Evolutionary conservation across 2,329 filamentous ascomycete species (phyloP).

Genomic region (Macroventuria anomochaeta): DNA sequence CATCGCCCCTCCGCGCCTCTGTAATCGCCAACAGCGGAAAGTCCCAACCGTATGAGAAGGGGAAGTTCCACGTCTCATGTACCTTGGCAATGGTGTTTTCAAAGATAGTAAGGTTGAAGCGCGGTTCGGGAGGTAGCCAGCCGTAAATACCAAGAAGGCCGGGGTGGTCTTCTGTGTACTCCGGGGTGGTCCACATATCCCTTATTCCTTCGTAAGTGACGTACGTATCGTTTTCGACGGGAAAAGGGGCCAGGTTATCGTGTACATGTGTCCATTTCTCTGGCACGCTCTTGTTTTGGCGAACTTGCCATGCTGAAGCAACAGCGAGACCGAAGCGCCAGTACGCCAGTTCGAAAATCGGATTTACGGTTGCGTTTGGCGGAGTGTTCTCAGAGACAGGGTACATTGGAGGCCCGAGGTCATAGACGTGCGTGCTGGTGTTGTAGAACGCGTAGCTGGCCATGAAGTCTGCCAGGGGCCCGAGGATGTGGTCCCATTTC

Average conservation of each 20-base stretch:
- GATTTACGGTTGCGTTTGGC: constrained; percentile 63
- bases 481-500: constrained; percentile 62
- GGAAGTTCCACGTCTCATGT: constrained; percentile 46
- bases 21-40: constrained; percentile 44
- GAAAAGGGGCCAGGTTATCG: constrained; percentile 61
- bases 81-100: constrained; percentile 38
- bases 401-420: constrained; percentile 60
- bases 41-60: constrained; percentile 46
- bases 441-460: constrained; percentile 64
- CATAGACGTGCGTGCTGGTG: constrained; percentile 58
- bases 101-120: constrained; percentile 39
- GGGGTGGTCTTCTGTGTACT: constrained; percentile 42
- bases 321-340: constrained; percentile 66
- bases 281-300: constrained; percentile 55
- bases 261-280: constrained; percentile 57
- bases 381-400: constrained; percentile 64
- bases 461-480: constrained; percentile 65
- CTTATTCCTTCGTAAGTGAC: constrained; percentile 61
- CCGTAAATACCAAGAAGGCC: constrained; percentile 41
- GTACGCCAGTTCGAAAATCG: constrained; percentile 66
- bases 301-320: constrained; percentile 60
- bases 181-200: constrained; percentile 41
- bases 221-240: constrained; percentile 59
- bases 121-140: constrained; percentile 39
- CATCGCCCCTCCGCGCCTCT: constrained; percentile 37